phyloP scores from a whole-genome alignment of 2,329 filamentous ascomycete genomes.

The Mollisia scopiformis region DNA sequence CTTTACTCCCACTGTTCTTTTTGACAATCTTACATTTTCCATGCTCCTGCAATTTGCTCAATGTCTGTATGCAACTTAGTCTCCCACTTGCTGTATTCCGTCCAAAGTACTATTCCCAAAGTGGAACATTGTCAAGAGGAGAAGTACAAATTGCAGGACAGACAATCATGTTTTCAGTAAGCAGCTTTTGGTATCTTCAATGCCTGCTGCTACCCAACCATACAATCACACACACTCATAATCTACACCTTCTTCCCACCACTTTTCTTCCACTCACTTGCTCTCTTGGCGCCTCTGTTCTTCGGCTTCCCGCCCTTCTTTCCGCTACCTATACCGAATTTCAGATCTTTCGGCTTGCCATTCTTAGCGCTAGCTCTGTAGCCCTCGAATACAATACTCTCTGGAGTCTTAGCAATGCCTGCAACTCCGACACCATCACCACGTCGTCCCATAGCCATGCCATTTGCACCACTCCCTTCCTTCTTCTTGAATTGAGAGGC shows the following conservation, averaged over 20 bases:
- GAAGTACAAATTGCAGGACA: background rate
- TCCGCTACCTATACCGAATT: constrained; percentile 59
- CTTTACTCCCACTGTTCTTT: too few relatives aligned
- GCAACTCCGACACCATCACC: constrained; percentile 35
- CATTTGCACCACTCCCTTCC: constrained; percentile 34
- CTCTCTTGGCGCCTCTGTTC: constrained; percentile 38
- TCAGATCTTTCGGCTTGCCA: constrained; percentile 64
- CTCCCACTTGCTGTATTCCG: too few relatives aligned
- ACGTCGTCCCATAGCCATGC: constrained; percentile 26
- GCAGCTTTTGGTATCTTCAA: background rate
- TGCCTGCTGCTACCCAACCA: background rate
- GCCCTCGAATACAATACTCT: constrained; percentile 80
- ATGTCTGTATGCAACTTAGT: too few relatives aligned
- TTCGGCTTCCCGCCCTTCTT: constrained; percentile 49
- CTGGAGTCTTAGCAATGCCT: constrained; percentile 57
- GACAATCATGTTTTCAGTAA: background rate
- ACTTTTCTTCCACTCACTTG: constrained; percentile 41
- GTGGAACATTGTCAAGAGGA: background rate
- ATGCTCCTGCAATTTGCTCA: too few relatives aligned
- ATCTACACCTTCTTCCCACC: constrained; percentile 36
- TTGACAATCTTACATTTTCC: too few relatives aligned
- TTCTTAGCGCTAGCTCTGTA: constrained; percentile 71
- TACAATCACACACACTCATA: background rate
- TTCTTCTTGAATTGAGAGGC: constrained; percentile 44
- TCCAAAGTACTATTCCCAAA: too few relatives aligned